Evolutionary conservation across 371 early-diverging fungal genomes (phyloP), one percentile per base, ranked within the genome.

Genomic region (Rhizopus arrhizus): DNA sequence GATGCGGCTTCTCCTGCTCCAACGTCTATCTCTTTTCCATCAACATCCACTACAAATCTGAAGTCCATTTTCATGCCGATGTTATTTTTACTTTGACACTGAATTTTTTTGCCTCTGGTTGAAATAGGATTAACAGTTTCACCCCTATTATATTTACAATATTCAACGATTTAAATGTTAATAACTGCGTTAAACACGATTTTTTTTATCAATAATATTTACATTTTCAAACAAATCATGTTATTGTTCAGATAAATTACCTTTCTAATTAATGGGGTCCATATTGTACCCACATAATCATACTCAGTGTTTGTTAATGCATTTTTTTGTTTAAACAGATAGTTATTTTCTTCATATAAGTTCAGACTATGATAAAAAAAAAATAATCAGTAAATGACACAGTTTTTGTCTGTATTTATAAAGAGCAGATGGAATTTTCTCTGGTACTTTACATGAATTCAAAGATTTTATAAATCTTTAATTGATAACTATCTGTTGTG

Each of bases 111-210:
- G 45, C 45, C 45, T 43, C 45, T 43, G 45, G 16, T 43, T 43
- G 45, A 43, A 43, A 43, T 43, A n/a, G 45, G 45, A 43, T 43
- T 43, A 43, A 43, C 45, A 5, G 45, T 43, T n/a, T 43, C 45
- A 43, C 45, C 45, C 45, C 45, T 43, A 43, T 43, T 43, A 43
- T 43, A 43, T 43, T 43, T 43, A 43, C 45, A 43, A 43, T n/a
- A 43, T 43, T 43, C 45, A 43, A 43, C 13, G 45, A 43, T 43
- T 43, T 43, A n/a, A 43, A 43, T 43, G 45, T 43, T 43, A 43
- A 43, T 43, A 43, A 43, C 45, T 43, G 13, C 45, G 45, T 43
- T 43, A 43, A 43, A 43, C 45, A n/a, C 45, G 45, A 43, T 43
- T 43, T 43, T 43, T 43, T 43, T 43, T 43, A 43, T 43, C 45